Percentiles rank a stretch among this genome's conserved stretches.
Conservation (phyloP, 129 eudicot species). For the Kitagawia praeruptora region DNA sequence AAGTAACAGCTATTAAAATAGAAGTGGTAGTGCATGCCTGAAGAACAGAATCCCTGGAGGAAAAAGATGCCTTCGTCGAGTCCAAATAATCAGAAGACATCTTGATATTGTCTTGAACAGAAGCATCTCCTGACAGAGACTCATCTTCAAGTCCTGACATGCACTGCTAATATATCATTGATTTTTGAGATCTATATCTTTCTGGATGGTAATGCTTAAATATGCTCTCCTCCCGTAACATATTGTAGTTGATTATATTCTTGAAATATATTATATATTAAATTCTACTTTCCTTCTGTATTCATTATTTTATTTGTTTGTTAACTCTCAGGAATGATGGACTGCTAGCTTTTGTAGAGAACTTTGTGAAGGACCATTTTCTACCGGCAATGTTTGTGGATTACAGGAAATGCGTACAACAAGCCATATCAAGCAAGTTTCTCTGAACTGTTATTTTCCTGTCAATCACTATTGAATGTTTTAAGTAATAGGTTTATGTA, state of each 20-base stretch:
- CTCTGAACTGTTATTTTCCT: conserved; percentile 15
- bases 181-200: background rate
- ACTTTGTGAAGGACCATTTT: conserved; percentile 96
- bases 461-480: background rate
- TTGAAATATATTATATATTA: background rate
- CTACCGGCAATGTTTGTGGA: conserved; percentile 94
- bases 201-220: background rate
- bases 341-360: conserved; percentile 88
- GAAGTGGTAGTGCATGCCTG: conserved; percentile 93
- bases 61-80: conserved; percentile 25
- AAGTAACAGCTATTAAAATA: too few species aligned
- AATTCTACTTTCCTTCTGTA: conserved; percentile 1
- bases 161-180: background rate
- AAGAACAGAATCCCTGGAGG: conserved; percentile 75
- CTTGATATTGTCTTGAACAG: conserved; percentile 8
- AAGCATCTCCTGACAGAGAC: conserved; percentile 16
- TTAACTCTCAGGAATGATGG: conserved; percentile 75
- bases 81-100: conserved; percentile 26
- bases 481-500: background rate
- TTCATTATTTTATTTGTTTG: background rate
- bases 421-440: conserved; percentile 95
- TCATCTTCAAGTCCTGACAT: background rate
- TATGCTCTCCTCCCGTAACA: background rate
- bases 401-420: conserved; percentile 98
- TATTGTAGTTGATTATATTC: background rate